phyloP scores from a whole-genome alignment of 257 asterid genomes.

The Coffea canephora region DNA sequence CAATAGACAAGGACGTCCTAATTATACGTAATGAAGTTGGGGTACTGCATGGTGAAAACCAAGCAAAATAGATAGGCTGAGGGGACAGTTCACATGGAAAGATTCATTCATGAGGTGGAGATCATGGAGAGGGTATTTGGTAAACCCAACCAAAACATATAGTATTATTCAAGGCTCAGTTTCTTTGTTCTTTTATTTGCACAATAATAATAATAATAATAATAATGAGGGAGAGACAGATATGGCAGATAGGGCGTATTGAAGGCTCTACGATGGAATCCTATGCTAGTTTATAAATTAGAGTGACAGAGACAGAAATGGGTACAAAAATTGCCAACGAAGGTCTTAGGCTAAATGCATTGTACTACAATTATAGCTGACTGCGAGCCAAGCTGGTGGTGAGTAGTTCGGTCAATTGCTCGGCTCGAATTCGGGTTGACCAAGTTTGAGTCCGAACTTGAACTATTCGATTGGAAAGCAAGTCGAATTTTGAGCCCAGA shows the following conservation, averaged over 20 bases:
- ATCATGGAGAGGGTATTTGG: slow-evolving; percentile 23
- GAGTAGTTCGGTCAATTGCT: no score
- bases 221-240: slow-evolving; percentile 6
- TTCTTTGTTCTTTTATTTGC: not conserved
- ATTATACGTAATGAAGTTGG: not conserved
- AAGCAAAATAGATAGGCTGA: not conserved
- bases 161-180: not conserved
- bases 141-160: slow-evolving; percentile 18
- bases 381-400: no score
- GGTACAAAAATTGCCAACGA: not conserved
- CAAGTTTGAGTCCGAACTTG: no score
- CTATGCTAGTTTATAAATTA: slow-evolving; percentile 29
- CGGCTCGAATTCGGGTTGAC: no score
- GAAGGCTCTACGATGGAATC: slow-evolving; percentile 46
- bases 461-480: no score
- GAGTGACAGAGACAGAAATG: not conserved
- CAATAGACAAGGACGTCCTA: no score
- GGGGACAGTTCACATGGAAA: slow-evolving; percentile 36
- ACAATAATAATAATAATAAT: not conserved
- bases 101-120: slow-evolving; percentile 24
- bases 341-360: not conserved
- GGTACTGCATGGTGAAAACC: slow-evolving; percentile 6
- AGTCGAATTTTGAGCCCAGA: no score
- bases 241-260: slow-evolving; percentile 37
- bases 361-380: no score